phyloP scores from a whole-genome alignment of 768 basidiomycete species.

The Tulasnella calospora region DNA sequence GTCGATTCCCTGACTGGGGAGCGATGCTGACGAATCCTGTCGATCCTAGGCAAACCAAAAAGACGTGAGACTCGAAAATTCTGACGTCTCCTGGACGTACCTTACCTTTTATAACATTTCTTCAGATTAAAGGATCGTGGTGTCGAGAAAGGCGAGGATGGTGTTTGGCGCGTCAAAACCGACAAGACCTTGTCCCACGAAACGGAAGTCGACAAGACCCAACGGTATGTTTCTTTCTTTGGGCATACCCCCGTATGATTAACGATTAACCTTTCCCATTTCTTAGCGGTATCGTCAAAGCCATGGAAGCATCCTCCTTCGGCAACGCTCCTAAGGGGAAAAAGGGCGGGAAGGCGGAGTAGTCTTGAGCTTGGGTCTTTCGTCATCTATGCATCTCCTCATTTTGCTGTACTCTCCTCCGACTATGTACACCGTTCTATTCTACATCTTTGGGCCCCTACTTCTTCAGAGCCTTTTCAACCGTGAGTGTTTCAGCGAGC shows the following conservation, averaged over 20 bases:
- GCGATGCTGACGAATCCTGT: neutral
- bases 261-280: neutral
- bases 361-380: neutral
- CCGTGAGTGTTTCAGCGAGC: neutral
- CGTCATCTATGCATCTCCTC: neutral
- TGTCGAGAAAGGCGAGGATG: slow-evolving; percentile 11
- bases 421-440: neutral
- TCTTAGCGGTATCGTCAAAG: neutral
- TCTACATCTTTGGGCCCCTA: neutral
- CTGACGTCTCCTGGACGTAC: neutral
- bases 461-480: neutral
- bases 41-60: neutral
- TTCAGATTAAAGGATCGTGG: slow-evolving; percentile 9
- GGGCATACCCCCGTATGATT: neutral
- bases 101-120: neutral
- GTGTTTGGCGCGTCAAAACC: slow-evolving; percentile 13
- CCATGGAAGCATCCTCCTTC: neutral
- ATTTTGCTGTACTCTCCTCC: neutral
- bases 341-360: neutral
- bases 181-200: slow-evolving; percentile 11
- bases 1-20: neutral
- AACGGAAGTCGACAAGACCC: slow-evolving; percentile 9
- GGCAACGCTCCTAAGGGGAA: neutral
- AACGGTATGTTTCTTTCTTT: neutral
- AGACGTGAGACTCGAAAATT: neutral